These are phyloP conservation scores for Mucor sp. DNA, from an alignment of 371 early-diverging fungal genomes.

Conservation along the genomic window DNA sequence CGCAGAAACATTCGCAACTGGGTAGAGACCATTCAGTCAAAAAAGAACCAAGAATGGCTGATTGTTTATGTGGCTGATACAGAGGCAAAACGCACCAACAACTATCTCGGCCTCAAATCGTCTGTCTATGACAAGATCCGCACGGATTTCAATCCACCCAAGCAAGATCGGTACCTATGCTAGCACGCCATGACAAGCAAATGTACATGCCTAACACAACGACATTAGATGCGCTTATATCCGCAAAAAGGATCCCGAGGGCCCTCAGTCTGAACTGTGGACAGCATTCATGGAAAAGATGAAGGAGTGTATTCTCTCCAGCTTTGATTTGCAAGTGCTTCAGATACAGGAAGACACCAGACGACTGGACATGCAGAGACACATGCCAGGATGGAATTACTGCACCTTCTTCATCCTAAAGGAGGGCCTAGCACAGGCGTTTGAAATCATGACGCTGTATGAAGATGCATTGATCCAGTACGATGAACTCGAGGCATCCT, in stretches of 20 bases:
- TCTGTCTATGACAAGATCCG: slow-evolving; percentile 86
- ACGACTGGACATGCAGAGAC: slow-evolving; percentile 84
- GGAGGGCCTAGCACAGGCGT: slow-evolving; percentile 87
- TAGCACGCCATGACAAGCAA: not conserved
- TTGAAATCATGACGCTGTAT: slow-evolving; percentile 81
- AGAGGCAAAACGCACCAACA: slow-evolving; percentile 62
- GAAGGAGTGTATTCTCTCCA: slow-evolving; percentile 79
- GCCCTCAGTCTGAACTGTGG: slow-evolving; percentile 78
- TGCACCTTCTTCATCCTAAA: slow-evolving; percentile 94
- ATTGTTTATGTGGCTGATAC: slow-evolving; percentile 82
- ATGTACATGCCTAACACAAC: not conserved
- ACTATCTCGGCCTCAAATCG: slow-evolving; percentile 68
- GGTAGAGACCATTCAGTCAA: slow-evolving; percentile 72
- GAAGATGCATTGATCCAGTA: slow-evolving; percentile 92
- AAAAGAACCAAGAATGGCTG: slow-evolving; percentile 92
- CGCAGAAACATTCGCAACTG: slow-evolving; percentile 81
- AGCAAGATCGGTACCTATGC: slow-evolving; percentile 61
- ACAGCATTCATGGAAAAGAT: slow-evolving; percentile 71
- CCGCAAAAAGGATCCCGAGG: slow-evolving; percentile 60
- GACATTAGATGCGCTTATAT: slow-evolving; percentile 58
- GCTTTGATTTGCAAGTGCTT: slow-evolving; percentile 79
- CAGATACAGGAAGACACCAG: slow-evolving; percentile 89
- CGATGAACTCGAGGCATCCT: slow-evolving; percentile 94
- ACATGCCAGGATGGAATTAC: slow-evolving; percentile 98
- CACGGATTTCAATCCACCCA: slow-evolving; percentile 81